These are phyloP conservation scores for Aquilaria agallochum DNA, from an alignment of 441 rosid genomes.

Conservation along the genomic window DNA sequence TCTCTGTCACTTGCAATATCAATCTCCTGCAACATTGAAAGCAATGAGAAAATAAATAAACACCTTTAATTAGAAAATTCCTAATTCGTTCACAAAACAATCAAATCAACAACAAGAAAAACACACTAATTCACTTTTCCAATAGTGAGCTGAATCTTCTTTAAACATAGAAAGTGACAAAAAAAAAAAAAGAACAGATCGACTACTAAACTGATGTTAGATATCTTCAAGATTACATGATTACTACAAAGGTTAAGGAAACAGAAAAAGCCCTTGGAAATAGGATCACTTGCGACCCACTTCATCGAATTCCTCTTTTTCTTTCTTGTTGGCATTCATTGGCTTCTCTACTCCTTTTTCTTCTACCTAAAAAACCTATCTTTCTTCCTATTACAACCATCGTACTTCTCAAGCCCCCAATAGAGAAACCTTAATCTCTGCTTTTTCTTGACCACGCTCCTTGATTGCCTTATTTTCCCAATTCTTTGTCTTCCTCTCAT, in stretches of 20 bases:
- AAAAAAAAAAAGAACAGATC: not conserved
- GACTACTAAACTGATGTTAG: too few species aligned
- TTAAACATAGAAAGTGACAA: too few species aligned
- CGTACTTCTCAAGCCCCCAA: constrained; percentile 45
- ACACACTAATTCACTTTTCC: too few species aligned
- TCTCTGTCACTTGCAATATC: too few species aligned
- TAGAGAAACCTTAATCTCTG: constrained; percentile 48
- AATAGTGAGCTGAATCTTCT: too few species aligned
- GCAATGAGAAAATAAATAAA: too few species aligned
- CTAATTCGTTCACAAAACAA: too few species aligned
- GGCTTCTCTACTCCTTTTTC: constrained; percentile 44
- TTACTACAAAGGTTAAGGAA: not conserved
- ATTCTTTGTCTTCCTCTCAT: constrained; percentile 41
- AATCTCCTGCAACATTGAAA: too few species aligned
- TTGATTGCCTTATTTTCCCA: constrained; percentile 44
- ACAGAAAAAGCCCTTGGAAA: constrained; percentile 3
- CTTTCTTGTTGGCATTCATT: constrained; percentile 45
- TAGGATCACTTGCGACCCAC: constrained; percentile 46
- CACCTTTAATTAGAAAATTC: too few species aligned
- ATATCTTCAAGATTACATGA: too few species aligned
- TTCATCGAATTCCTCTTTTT: constrained; percentile 41
- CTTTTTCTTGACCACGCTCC: constrained; percentile 41
- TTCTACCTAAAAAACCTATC: constrained; percentile 47
- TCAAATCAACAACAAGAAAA: too few species aligned
- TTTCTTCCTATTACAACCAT: constrained; percentile 40